Percentiles rank a stretch among this genome's conserved stretches.
Conservation (phyloP, 257 asterid genomes). For the Nicotiana benthamiana region DNA sequence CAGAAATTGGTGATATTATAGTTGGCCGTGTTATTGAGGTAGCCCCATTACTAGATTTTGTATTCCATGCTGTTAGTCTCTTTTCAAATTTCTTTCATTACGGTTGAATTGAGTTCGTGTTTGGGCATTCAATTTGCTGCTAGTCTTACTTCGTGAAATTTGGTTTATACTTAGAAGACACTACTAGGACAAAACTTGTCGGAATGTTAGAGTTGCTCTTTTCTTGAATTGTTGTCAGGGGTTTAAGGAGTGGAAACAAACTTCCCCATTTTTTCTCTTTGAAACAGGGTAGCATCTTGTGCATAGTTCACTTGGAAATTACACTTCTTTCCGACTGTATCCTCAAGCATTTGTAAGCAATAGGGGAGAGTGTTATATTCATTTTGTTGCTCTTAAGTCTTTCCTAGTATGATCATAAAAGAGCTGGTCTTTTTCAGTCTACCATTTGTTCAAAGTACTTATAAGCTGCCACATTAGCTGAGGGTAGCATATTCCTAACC, state of each 20-base stretch:
- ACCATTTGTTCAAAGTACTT: not conserved
- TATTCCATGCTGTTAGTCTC: not conserved
- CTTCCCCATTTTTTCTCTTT: too few relatives aligned
- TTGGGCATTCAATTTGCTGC: not conserved
- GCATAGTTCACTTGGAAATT: not conserved
- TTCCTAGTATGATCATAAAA: not conserved
- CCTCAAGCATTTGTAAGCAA: not conserved
- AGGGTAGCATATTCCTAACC: not conserved
- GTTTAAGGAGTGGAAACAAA: not conserved
- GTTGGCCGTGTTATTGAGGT: conserved; percentile 95
- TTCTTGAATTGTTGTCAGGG: not conserved
- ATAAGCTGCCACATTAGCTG: not conserved
- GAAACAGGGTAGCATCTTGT: not conserved
- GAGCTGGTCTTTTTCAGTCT: not conserved
- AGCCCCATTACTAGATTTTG: not conserved
- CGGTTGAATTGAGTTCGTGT: not conserved
- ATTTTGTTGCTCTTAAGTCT: not conserved
- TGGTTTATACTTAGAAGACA: not conserved
- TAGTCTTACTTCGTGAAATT: not conserved
- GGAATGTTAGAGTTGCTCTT: not conserved
- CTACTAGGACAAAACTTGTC: not conserved
- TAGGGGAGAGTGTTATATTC: not conserved
- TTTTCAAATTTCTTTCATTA: not conserved
- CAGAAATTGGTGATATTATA: conserved; percentile 87
- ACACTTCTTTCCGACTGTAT: not conserved